Evolutionary conservation across 495 filamentous ascomycete species (phyloP), one percentile per base, ranked within the genome.

Genomic region (Trichoderma orchidacearum): DNA sequence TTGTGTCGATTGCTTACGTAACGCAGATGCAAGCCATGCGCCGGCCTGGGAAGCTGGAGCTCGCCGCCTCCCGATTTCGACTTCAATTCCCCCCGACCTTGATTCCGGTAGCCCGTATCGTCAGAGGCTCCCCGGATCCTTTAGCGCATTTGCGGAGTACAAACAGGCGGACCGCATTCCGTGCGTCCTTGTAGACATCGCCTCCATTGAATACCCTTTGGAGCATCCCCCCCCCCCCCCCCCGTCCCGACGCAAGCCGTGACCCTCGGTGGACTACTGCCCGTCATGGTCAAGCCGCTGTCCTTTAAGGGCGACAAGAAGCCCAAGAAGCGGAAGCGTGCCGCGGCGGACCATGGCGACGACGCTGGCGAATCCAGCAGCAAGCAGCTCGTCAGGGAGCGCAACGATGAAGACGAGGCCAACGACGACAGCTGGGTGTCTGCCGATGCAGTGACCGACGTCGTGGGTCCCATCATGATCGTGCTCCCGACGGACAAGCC

Each of bases 271-370:
- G 51, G 51, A n/a, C 25, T 2, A n/a, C 28, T 28, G 8, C 12
- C 12, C n/a, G n/a, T n/a, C 55, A 84, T 84, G 81, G 78, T 95
- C 54, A 96, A 94, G 68, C 80, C 92, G 45, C 76, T 98, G 45
- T 75, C 80, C 34, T 98, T 98, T 76, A 98, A 98, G 75, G 93
- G 93, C 74, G 94, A 98, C 70, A 96, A 90, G 68, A 91, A 92
- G 71, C 72, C 82, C 25, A 97, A 94, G 68, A 97, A 96, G 70
- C 80, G 90, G 66, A 97, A 95, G 73, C 78, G 83, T 41, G 64
- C 72, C 35, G 72, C 72, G 60, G 70, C 70, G 61, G 72, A 66
- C 57, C 70, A 66, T 7, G 60, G 61, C 23, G 63, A 71, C 27
- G 63, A 53, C 41, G 65, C 68, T 54, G 74, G 75, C 13, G 71